These are phyloP conservation scores for Capronia americana DNA, from an alignment of 2,329 filamentous ascomycete genomes.

Conservation along the genomic window DNA sequence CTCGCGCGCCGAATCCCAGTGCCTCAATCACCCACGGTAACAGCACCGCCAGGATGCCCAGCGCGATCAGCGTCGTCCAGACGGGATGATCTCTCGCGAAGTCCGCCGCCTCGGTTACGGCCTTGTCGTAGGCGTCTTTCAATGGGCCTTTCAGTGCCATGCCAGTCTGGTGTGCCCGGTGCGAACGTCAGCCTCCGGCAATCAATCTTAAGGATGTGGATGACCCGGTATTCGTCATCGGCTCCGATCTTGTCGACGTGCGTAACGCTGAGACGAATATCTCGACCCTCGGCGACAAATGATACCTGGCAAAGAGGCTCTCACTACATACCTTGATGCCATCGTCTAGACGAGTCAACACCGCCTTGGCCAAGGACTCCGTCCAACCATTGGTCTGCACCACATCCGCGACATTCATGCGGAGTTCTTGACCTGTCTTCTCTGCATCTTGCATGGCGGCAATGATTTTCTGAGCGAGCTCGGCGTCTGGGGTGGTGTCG, in stretches of 20 bases:
- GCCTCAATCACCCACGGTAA: constrained; percentile 41
- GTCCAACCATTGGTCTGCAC: constrained; percentile 15
- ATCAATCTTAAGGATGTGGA: not conserved
- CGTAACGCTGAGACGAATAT: not conserved
- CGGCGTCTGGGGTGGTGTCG: not conserved
- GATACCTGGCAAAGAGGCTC: not conserved
- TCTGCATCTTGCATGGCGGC: constrained; percentile 1
- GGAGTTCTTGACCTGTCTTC: constrained; percentile 7
- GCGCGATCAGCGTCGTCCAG: constrained; percentile 40
- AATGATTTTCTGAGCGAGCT: not conserved
- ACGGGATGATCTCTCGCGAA: constrained; percentile 41
- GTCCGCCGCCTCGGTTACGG: constrained; percentile 31
- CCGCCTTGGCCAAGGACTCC: constrained; percentile 18
- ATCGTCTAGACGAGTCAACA: not conserved
- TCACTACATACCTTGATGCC: not conserved
- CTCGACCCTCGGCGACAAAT: not conserved
- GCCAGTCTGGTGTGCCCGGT: not conserved
- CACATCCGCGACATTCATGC: constrained; percentile 5
- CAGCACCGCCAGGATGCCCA: constrained; percentile 40
- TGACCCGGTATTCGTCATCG: not conserved
- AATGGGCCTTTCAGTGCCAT: not conserved
- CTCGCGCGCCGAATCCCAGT: constrained; percentile 42
- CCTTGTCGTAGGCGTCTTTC: constrained; percentile 18
- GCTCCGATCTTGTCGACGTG: not conserved
- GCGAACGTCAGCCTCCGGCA: not conserved